phyloP scores from a whole-genome alignment of 129 eudicot species.

The Gnaphalium uliginosum region DNA sequence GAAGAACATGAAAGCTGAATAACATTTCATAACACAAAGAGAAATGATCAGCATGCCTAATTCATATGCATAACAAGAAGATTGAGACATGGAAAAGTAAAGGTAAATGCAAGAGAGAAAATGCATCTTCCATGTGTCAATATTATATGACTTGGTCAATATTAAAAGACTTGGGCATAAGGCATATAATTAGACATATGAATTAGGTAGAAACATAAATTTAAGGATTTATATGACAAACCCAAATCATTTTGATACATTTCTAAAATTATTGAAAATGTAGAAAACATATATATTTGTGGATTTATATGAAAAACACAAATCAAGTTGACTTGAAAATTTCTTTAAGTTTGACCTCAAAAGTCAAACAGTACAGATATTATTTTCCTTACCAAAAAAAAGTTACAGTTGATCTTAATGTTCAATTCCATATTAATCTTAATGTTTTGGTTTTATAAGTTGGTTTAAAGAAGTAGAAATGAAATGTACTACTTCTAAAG shows the following conservation, averaged over 20 bases:
- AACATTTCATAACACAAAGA: no score
- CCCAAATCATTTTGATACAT: no score
- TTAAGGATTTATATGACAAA: neutral
- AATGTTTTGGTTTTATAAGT: neutral
- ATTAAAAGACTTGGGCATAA: neutral
- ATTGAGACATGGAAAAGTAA: no score
- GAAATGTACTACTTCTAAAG: neutral
- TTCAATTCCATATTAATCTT: neutral
- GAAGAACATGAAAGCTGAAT: no score
- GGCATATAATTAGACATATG: neutral
- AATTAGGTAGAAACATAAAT: no score
- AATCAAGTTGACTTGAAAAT: neutral
- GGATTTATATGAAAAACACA: neutral
- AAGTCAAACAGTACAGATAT: neutral
- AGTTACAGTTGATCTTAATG: neutral
- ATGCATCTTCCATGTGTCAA: no score
- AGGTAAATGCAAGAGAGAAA: no score
- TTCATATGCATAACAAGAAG: no score
- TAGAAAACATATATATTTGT: neutral
- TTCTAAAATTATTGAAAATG: neutral
- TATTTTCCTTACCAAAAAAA: neutral
- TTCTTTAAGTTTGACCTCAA: neutral
- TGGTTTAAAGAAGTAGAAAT: neutral
- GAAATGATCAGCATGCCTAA: no score
- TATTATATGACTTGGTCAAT: no score